A percentile compares a stretch with the other conserved stretches of the same genome.
These are phyloP conservation scores for Danielozyma ontarioensis DNA, from an alignment of 805 yeast genomes.

Conservation along the genomic window DNA sequence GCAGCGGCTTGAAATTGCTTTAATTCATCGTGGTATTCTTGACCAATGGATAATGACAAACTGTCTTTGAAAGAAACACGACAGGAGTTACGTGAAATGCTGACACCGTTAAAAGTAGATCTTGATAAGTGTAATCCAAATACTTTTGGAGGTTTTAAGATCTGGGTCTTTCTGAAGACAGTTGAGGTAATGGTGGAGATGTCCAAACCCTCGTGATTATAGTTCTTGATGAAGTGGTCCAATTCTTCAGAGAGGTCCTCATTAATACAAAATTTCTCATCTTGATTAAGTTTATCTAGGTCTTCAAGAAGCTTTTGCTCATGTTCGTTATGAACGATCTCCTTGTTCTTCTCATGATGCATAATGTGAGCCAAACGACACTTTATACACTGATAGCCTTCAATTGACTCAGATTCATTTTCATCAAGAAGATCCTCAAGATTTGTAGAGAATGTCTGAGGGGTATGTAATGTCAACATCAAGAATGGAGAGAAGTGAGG, in stretches of 20 bases:
- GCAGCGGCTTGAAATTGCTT: conserved; percentile 28
- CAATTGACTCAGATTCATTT: conserved; percentile 62
- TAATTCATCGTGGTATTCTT: conserved; percentile 31
- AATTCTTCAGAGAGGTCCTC: conserved; percentile 56
- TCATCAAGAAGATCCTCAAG: conserved; percentile 52
- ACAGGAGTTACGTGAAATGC: conserved; percentile 70
- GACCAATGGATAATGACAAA: conserved; percentile 45
- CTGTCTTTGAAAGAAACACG: conserved; percentile 59
- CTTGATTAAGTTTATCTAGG: conserved; percentile 30
- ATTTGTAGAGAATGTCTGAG: conserved; percentile 44
- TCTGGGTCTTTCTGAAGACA: conserved; percentile 59
- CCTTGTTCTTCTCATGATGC: conserved; percentile 23
- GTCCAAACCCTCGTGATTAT: conserved; percentile 39
- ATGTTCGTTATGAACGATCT: conserved; percentile 18
- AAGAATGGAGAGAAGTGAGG: conserved; percentile 56
- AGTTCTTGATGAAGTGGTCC: conserved; percentile 42
- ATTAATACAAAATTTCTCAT: conserved; percentile 46
- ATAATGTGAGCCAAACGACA: conserved; percentile 48
- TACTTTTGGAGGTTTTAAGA: conserved; percentile 64
- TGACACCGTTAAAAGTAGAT: conserved; percentile 67
- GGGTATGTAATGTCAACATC: conserved; percentile 72
- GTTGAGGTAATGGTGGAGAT: conserved; percentile 50
- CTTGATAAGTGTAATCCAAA: conserved; percentile 82
- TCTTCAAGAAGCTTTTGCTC: conserved; percentile 21
- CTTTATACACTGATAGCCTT: conserved; percentile 72